Base-by-base conservation (phyloP, 1,139 yeast species). In the Ashbya aceris region DNA sequence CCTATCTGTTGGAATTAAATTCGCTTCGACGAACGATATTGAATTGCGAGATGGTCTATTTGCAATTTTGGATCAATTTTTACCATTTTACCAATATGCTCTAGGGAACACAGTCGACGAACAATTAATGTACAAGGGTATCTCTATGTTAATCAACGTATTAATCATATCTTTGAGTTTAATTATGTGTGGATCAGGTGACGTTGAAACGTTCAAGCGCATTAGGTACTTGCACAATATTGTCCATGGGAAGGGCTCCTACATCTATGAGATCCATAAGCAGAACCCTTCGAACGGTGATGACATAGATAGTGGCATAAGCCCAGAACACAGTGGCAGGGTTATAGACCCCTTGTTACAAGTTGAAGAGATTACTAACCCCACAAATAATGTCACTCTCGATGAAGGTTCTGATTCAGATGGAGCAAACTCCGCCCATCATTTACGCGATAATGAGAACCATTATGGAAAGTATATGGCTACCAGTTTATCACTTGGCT, bases 121-220 rank as follows among this genome's bases (percentile, higher is more conserved):
- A 48, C 71, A 70, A 45, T 63, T 83, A 29, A 73, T 87, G 0
- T 69, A 73, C 39, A 66, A 70, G 40, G 73, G 84, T 31, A 74
- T 83, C 2, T 63, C 71, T 13, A 75, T 73, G 39, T 69, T 81
- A 31, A 76, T 79, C 45, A 78, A 79, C 50, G 66, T 81, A 1
- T 53, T 86, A 23, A 74, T 81, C 1, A 61, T 87, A 9, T 74
- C 91, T 12, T 64, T 76, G 10, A 74, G 96, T 0, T 69, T 85
- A 29, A 73, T 87, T 0, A 84, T 86, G 86, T 89, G 95, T 1
- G 96, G 96, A 1, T 77, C 89, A 17, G 98, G 98, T 1, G 96
- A 91, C 58, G 64, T 89, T 42, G 83, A 78, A 42, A 75, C 81
- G 0, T 74, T 91, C 51, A 71, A 91, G 53, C 69, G 96, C 44